Evolutionary conservation across 192 early-diverging fungal species (phyloP).

Genomic region (Neocallimastix lanati): DNA sequence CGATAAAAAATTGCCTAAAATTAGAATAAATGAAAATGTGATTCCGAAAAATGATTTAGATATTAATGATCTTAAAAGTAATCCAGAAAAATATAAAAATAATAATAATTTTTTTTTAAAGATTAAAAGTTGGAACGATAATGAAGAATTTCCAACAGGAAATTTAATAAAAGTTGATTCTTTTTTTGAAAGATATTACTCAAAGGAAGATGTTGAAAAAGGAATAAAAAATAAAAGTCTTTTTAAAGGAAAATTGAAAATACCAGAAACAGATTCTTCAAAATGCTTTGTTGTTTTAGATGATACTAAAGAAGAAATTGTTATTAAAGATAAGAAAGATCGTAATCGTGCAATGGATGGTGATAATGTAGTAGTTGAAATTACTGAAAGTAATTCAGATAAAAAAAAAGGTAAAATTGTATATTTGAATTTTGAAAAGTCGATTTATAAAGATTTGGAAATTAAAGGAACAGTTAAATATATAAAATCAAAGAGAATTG

Average conservation of each 20-base stretch:
- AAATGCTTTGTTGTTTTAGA: not conserved
- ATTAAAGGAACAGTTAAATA: not conserved
- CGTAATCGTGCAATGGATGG: conserved; percentile 71
- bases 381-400: conserved; percentile 44
- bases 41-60: not conserved
- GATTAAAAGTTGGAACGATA: not conserved
- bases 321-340: conserved; percentile 53
- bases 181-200: not conserved
- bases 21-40: not conserved
- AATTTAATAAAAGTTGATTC: not conserved
- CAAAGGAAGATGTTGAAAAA: not conserved
- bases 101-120: not conserved
- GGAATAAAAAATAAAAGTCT: not conserved
- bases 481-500: not conserved
- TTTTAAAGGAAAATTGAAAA: not conserved
- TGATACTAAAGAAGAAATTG: conserved; percentile 38
- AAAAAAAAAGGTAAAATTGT: conserved; percentile 26
- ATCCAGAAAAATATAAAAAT: not conserved
- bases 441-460: not conserved
- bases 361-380: conserved; percentile 53
- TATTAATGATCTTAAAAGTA: not conserved
- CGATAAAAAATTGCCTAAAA: not conserved
- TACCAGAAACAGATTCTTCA: not conserved
- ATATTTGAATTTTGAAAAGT: not conserved
- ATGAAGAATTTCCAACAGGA: not conserved